Base-by-base conservation (phyloP, 306 rosid genomes). In the Malus asiatica region DNA sequence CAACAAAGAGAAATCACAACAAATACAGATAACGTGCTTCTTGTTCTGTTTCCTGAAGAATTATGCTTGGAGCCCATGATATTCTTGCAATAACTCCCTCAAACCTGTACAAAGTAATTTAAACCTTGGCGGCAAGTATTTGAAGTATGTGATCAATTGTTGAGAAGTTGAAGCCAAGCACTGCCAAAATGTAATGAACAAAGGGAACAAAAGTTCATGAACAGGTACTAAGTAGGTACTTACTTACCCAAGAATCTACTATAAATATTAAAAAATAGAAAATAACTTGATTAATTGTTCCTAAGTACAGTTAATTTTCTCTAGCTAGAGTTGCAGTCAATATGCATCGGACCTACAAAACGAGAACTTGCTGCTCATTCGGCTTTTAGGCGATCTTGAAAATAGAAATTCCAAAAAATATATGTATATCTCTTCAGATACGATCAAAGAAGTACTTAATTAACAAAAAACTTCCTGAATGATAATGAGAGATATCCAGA, bases 1-100 rank as follows among this genome's bases (percentile, higher is more conserved):
- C 93, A 87, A 83, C 99, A 92, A 15, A 96, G 82, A 71, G 83
- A 91, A 77, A 96, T 86, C 80, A 96, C 89, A 69, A 81, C 88
- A 77, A 96, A 89, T 83, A 96, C 81, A 14, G 97, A 86, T 66
- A 96, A 73, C 1, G 97, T 89, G 80, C 97, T 76, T 72, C 95
- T 85, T 32, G 76, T 44, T 80, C 93, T 86, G 60, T 80, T 84
- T 82, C 88, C 88, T 0, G 96, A 10, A 64, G 84, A 25, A 64
- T 79, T 81, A 66, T 78, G 82, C 83, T 90, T 96, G 38, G 93
- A 83, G 71, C 85, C 98, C 99, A 92, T 96, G 68, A 74, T 83
- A 38, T 63, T 82, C 66, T 38, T 44, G 27, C 8, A 11, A 70
- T 53, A 71, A 68, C 46, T 72, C 81, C 68, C 82, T 71, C 77